Percentiles rank a stretch among this genome's conserved stretches.
phyloP scores from a whole-genome alignment of 1,284 basidiomycete species.

The Limonomyces culmigenus region DNA sequence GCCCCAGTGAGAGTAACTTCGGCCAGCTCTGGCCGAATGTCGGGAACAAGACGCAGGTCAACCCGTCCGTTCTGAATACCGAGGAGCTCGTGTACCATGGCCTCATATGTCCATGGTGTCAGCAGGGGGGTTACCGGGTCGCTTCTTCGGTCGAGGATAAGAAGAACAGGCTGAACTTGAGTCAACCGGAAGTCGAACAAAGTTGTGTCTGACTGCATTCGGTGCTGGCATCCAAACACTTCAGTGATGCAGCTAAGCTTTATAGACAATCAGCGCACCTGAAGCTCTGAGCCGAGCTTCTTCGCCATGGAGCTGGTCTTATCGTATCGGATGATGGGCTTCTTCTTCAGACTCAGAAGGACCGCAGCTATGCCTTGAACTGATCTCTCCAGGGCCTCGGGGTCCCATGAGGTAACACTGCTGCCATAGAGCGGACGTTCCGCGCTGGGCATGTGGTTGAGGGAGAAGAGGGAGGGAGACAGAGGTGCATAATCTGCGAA shows the following conservation, averaged over 20 bases:
- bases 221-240: constrained; percentile 45
- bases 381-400: constrained; percentile 60
- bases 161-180: constrained; percentile 56
- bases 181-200: constrained; percentile 68
- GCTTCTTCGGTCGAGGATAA: constrained; percentile 83
- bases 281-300: constrained; percentile 72
- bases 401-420: constrained; percentile 50
- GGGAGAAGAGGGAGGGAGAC: constrained; percentile 75
- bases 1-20: constrained; percentile 89
- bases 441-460: constrained; percentile 60
- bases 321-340: constrained; percentile 88
- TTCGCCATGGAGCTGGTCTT: constrained; percentile 85
- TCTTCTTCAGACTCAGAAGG: constrained; percentile 90
- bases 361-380: constrained; percentile 79
- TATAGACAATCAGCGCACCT: too few species aligned
- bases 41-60: constrained; percentile 71
- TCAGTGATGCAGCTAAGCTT: constrained; percentile 32
- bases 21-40: constrained; percentile 68
- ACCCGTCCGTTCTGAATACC: constrained; percentile 93
- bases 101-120: constrained; percentile 98
- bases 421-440: constrained; percentile 51
- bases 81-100: constrained; percentile 96
- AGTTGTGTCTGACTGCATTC: constrained; percentile 51
- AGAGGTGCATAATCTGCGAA: constrained; percentile 90
- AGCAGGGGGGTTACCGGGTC: constrained; percentile 97